Percentiles rank a stretch among this genome's conserved stretches.
phyloP scores from a whole-genome alignment of 768 basidiomycete species.

The Pulveroboletus sp. region DNA sequence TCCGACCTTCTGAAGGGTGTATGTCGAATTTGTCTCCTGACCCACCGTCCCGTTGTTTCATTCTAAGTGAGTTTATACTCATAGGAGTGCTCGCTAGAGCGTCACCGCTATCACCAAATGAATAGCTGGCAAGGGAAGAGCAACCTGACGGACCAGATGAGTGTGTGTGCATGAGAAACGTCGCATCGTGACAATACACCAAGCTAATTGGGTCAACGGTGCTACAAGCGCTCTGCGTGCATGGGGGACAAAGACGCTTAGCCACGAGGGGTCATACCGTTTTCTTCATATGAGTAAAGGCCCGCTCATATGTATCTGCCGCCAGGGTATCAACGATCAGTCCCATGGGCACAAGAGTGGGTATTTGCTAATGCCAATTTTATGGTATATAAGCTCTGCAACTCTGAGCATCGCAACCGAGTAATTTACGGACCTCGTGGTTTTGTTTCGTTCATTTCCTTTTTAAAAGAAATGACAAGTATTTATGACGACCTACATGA shows the following conservation, averaged over 20 bases:
- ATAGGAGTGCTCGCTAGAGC: not conserved
- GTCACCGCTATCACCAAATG: not conserved
- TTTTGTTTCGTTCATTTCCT: too few species aligned
- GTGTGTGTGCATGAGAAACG: not conserved
- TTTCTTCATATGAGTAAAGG: too few species aligned
- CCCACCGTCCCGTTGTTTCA: not conserved
- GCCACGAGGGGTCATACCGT: not conserved
- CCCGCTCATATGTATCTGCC: too few species aligned
- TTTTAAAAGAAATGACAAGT: too few species aligned
- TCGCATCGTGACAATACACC: not conserved
- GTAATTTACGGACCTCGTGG: too few species aligned
- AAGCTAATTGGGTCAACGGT: not conserved
- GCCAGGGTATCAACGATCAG: not conserved
- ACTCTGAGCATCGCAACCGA: too few species aligned
- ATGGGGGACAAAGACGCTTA: not conserved
- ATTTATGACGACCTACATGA: not conserved
- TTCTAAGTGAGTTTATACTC: not conserved
- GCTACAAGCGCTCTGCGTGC: not conserved
- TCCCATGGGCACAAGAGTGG: not conserved
- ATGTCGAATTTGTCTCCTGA: not conserved
- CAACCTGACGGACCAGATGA: not conserved
- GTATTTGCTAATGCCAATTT: not conserved
- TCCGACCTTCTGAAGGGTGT: not conserved
- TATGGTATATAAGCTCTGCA: not conserved
- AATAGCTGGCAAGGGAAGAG: not conserved